Base-by-base conservation (phyloP, 2,329 filamentous ascomycete genomes). In the Pleomassaria siparia region DNA sequence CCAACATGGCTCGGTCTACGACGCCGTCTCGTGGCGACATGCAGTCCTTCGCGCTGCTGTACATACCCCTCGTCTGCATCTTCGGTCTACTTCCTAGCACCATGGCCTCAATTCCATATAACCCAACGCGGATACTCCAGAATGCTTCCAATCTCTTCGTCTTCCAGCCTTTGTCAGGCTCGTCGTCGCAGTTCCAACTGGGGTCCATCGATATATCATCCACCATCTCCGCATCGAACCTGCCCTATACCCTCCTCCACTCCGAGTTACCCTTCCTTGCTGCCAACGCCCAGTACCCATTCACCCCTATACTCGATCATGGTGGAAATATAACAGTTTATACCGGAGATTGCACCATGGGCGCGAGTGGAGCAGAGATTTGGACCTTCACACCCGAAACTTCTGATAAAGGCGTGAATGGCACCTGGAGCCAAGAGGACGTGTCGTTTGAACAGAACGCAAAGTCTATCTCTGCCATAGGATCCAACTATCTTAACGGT, bases 301-400 rank as follows among this genome's bases (percentile, higher is more conserved):
- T 90, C 60, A 78, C 84, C 6, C 83, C 90, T 0, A 76, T 85
- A 0, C 76, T 91, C 25, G 82, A 87, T 39, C 73, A 80, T 35
- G 78, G 82, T 60, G 89, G 89, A 13, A 82, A 85, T 10, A 79
- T 96, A 22, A 80, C 84, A 2, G 84, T 94, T 1, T 87, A 90
- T 46, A 78, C 85, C 0, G 91, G 92, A 2, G 78, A 86, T 54
- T 96, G 92, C 63, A 73, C 80, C 1, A 71, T 74, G 24, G 72
- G 77, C 2, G 74, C 72, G 3, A 72, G 70, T 29, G 78, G 72
- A 33, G 70, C 81, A 11, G 70, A 79, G 26, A 63, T 95, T 46
- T 96, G 89, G 89, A 82, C 75, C 18, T 91, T 86, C 56, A 75
- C 74, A 8, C 76, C 80, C 2, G 71, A 75, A 11, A 60, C 66